Evolutionary conservation across 202 grass and related monocot species (phyloP), one percentile per base, ranked within the genome.

Genomic region (Brachypodium distachyon): DNA sequence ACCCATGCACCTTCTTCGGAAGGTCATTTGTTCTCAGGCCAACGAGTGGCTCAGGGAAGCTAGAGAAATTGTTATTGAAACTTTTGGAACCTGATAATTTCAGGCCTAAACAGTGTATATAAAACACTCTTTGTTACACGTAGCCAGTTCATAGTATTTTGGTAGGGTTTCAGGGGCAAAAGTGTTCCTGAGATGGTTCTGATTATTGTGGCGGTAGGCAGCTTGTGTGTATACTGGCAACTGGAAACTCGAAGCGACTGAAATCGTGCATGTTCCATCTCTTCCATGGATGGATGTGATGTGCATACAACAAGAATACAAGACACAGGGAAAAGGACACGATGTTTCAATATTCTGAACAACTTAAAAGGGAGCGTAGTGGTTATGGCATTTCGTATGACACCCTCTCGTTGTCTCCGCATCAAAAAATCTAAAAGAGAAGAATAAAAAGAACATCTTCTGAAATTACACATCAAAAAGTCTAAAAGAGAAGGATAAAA

Each of bases 81-180:
- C 91, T 92, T 74, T 83, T 98, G 62, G 85, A 90, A 70, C 76
- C 84, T 81, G 89, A 87, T 61, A 94, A 89, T 51, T 98, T 98
- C 85, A 92, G 95, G 75, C 79, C 87, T 82, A 98, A 83, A 85
- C 95, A 98, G 67, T 98, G 91, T 94, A 90, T 86, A 98, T 98
- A 92, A n/a, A n/a, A 83, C 55, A 63, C 47, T 79, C 44, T 18
- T n/a, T 77, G 44, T 72, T 81, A 81, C 76, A 65, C 81, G 41
- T 89, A 81, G 77, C 39, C 77, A 81, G 58, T 18, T 81, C 12
- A 66, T 77, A 42, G 67, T 74, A 65, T 49, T 66, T 52, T 72
- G 36, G 23, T 84, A 84, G 81, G 58, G 49, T 37, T n/a, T 57
- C 71, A 33, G 63, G 61, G 54, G 62, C 29, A 12, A 43, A 51